Conservation (phyloP, 345 rosid genomes). For the Syzygium oleosum region DNA sequence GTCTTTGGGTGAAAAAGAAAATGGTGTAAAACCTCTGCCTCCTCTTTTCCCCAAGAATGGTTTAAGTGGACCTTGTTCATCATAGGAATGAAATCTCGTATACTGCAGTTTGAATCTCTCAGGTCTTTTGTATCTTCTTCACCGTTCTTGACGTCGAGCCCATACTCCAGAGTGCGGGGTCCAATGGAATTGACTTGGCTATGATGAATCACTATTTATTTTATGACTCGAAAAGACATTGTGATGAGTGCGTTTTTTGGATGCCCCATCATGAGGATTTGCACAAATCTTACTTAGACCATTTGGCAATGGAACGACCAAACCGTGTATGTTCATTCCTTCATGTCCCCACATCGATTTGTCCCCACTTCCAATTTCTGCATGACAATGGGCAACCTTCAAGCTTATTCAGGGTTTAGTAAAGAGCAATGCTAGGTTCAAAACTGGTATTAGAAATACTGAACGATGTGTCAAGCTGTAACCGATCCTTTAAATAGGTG, state of each 20-base stretch:
- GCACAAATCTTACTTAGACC: background rate
- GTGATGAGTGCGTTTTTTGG: background rate
- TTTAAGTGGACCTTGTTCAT: background rate
- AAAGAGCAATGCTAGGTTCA: background rate
- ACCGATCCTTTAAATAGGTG: background rate
- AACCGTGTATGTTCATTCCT: background rate
- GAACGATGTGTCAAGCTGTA: background rate
- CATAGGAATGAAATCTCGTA: background rate
- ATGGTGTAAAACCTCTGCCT: background rate
- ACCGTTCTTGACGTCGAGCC: background rate
- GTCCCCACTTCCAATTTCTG: background rate
- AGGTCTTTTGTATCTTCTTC: background rate
- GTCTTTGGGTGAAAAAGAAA: background rate
- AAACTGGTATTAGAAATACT: background rate
- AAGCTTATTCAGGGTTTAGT: background rate
- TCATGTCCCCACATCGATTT: background rate
- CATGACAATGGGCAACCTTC: background rate
- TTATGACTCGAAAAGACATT: background rate
- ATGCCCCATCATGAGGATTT: background rate
- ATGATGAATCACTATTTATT: background rate
- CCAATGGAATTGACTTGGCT: background rate
- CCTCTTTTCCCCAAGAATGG: background rate
- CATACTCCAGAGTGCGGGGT: background rate
- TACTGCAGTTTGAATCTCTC: background rate
- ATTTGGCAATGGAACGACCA: background rate